Evolutionary conservation across 225 moss, liverwort and hornwort genomes (phyloP), one percentile per base, ranked within the genome.

Genomic region (Physcomitrellopsis africana): DNA sequence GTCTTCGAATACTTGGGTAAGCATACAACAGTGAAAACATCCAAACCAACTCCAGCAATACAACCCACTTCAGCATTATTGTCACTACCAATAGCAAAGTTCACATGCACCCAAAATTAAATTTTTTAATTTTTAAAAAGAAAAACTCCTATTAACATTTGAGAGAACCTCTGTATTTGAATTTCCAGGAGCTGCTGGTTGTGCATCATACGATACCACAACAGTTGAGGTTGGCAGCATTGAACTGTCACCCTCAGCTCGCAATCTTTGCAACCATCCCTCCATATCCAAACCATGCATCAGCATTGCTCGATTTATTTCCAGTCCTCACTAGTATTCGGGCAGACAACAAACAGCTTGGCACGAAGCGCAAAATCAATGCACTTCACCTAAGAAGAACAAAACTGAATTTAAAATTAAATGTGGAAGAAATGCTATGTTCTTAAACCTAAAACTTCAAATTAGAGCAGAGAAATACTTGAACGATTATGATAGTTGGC

Each of bases 201-300:
- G 91, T 43, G 82, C 91, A 72, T 93, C 93, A 49, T 93, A 93
- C 18, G 89, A 90, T 65, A 89, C 93, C 67, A 91, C 93, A 64
- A 93, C 81, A 5, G 93, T 89, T 77, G 91, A 87, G 29, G 93
- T 93, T 32, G 90, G 90, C 45, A 91, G 80, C 52, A 89, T 72
- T 45, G 89, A 70, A 56, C 77, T 74, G 15, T 93, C 93, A 62
- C 85, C 91, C 64, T 89, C 93, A 63, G 81, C 78, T 72, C 85
- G 80, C 64, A 87, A 61, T 18, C 93, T 91, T 60, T 85, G 83
- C 51, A 89, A 67, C 93, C 89, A 93, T 42, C 90, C 91, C 93
- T 93, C 74, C 23, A 79, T 43, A 62, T 22, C 46, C 18, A 82
- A 48, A 67, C 47, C 29, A 55, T 20, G 26, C 22, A 72, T 44